These are phyloP conservation scores for Apiotrichum montevideense DNA, from an alignment of 1,284 basidiomycete species.

Conservation along the genomic window DNA sequence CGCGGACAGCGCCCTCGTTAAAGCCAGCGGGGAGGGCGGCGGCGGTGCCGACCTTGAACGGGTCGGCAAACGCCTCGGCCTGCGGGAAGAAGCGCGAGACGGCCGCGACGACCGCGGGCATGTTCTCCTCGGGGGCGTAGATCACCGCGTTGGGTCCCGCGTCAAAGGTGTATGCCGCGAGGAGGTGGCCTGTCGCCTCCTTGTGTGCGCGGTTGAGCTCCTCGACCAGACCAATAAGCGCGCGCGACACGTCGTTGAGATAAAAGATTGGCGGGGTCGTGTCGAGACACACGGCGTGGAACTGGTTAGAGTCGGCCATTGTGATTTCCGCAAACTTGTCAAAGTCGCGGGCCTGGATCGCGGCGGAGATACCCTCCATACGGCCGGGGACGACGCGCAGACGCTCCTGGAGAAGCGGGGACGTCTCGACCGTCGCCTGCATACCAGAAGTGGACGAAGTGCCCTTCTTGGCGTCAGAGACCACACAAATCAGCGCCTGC, in stretches of 20 bases:
- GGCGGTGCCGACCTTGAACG: conserved; percentile 50
- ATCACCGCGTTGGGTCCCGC: conserved; percentile 99
- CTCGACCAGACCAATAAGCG: conserved; percentile 78
- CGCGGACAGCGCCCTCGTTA: conserved; percentile 65
- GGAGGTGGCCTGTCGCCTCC: conserved; percentile 57
- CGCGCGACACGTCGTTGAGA: conserved; percentile 90
- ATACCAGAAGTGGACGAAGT: conserved; percentile 92
- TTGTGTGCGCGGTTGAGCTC: conserved; percentile 86
- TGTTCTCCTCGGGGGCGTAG: conserved; percentile 73
- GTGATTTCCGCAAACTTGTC: conserved; percentile 83
- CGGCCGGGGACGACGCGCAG: conserved; percentile 83
- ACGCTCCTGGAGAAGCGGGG: conserved; percentile 78
- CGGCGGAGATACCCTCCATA: conserved; percentile 73
- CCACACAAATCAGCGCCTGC: conserved; percentile 95
- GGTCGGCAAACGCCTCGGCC: conserved; percentile 64
- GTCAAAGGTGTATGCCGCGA: conserved; percentile 96
- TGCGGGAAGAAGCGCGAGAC: conserved; percentile 81
- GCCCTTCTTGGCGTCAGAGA: conserved; percentile 93
- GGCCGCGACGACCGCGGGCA: conserved; percentile 68
- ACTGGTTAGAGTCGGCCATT: conserved; percentile 96
- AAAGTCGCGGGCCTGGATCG: conserved; percentile 78
- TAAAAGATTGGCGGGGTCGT: conserved; percentile 98
- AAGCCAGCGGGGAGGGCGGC: conserved; percentile 60
- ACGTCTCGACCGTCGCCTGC: conserved; percentile 94
- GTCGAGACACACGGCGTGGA: conserved; percentile 96